phyloP scores from a whole-genome alignment of 306 rosid species.

The Acacia confusa region DNA sequence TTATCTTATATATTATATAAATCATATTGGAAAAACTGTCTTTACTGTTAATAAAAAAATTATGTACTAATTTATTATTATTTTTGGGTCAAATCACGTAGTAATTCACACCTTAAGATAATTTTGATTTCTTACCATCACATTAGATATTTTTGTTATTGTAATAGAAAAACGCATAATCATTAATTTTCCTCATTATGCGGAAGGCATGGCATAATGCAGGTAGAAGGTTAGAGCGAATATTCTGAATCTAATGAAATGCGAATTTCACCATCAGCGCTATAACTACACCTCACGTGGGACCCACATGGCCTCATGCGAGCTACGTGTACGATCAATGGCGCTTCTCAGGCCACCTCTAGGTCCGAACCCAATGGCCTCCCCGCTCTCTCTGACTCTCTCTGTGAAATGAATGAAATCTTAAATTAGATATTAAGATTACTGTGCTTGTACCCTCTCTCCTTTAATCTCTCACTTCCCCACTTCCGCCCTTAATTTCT shows the following conservation, averaged over 20 bases:
- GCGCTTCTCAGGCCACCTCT: conserved; percentile 2
- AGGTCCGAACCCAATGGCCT: neutral
- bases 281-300: conserved; percentile 4
- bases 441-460: conserved; percentile 15
- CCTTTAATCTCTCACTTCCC: conserved; percentile 12
- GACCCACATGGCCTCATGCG: conserved; percentile 34
- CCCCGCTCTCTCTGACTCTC: neutral
- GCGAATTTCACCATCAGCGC: neutral
- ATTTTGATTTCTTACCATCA: too few species aligned
- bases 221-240: neutral
- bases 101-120: too few species aligned
- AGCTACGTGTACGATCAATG: conserved; percentile 40
- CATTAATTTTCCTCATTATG: neutral
- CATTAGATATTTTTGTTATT: too few species aligned
- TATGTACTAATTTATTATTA: too few species aligned
- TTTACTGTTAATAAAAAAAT: too few species aligned
- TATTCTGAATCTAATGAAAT: conserved; percentile 14
- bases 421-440: conserved; percentile 29
- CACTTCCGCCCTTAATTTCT: neutral
- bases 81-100: too few species aligned
- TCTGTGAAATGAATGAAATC: neutral
- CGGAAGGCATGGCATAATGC: neutral
- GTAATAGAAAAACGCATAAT: neutral
- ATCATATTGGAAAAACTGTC: too few species aligned
- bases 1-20: too few species aligned